Evolutionary conservation across 768 basidiomycete species (phyloP).

Genomic region (Holtermanniella nyarrowii): DNA sequence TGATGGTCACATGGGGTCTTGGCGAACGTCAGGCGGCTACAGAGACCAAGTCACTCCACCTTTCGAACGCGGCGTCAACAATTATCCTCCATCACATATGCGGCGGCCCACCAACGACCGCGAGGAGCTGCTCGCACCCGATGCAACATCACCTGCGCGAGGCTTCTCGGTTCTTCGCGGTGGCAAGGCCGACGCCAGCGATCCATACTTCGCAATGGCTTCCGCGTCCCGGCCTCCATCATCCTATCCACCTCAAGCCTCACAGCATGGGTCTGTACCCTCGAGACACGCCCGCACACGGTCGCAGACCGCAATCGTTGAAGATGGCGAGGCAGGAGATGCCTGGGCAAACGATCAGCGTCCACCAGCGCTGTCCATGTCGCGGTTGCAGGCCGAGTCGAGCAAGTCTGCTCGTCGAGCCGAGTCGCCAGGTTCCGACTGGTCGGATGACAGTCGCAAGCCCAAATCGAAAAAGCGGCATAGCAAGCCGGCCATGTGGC

Average conservation of each 20-base stretch:
- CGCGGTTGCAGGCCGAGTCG: constrained; percentile 24
- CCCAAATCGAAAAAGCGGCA: constrained; percentile 6
- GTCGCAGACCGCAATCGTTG: constrained; percentile 11
- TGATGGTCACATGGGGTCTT: constrained; percentile 62
- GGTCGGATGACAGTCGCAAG: constrained; percentile 4
- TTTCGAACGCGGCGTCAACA: neutral
- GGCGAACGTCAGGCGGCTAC: constrained; percentile 49
- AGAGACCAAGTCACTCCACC: too few relatives aligned
- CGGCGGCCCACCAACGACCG: neutral
- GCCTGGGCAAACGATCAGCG: constrained; percentile 11
- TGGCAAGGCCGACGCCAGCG: constrained; percentile 71
- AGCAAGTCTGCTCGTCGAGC: constrained; percentile 11
- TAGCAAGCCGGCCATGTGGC: constrained; percentile 1
- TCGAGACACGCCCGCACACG: constrained; percentile 8
- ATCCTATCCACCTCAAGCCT: constrained; percentile 1
- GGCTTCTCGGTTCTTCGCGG: constrained; percentile 83
- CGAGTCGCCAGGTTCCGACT: constrained; percentile 18
- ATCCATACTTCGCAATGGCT: constrained; percentile 65
- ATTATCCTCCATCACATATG: neutral
- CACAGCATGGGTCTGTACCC: constrained; percentile 5
- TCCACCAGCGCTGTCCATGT: constrained; percentile 22
- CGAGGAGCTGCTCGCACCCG: constrained; percentile 6
- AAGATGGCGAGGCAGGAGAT: neutral
- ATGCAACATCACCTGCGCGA: constrained; percentile 36
- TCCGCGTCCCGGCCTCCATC: neutral